Conservation (phyloP, 371 early-diverging fungal genomes). For the Rhizopus delemar region DNA sequence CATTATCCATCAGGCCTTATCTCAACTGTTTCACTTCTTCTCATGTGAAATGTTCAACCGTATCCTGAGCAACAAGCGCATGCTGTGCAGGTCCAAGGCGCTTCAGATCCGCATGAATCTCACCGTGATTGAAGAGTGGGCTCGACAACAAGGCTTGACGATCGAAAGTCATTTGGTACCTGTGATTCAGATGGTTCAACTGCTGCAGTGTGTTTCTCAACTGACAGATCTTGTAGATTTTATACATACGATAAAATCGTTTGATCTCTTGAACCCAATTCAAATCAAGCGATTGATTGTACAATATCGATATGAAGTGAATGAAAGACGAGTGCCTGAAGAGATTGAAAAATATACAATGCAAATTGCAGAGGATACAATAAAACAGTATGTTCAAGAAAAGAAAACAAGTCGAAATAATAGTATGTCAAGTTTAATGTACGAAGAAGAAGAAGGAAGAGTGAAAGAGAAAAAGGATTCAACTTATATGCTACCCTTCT, state of each 20-base stretch:
- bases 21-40: slow-evolving; percentile 75
- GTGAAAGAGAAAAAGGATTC: slow-evolving; percentile 51
- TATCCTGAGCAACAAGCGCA: slow-evolving; percentile 71
- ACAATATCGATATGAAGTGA: slow-evolving; percentile 84
- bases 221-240: slow-evolving; percentile 67
- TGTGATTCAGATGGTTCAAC: slow-evolving; percentile 77
- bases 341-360: slow-evolving; percentile 75
- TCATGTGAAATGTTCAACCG: slow-evolving; percentile 81
- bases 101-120: slow-evolving; percentile 86
- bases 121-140: slow-evolving; percentile 81
- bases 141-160: slow-evolving; percentile 59
- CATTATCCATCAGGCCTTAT: slow-evolving; percentile 70
- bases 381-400: slow-evolving; percentile 39
- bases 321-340: slow-evolving; percentile 67
- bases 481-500: slow-evolving; percentile 54
- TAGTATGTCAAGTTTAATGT: slow-evolving; percentile 36
- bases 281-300: slow-evolving; percentile 73
- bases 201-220: slow-evolving; percentile 79
- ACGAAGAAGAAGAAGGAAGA: slow-evolving; percentile 24
- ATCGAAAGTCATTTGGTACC: slow-evolving; percentile 56
- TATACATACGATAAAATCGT: slow-evolving; percentile 68
- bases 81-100: slow-evolving; percentile 78
- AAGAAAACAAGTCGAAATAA: slow-evolving; percentile 26
- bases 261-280: slow-evolving; percentile 66
- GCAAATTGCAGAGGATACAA: slow-evolving; percentile 65